Base-by-base conservation (phyloP, 441 rosid species). In the Gossypium trilobum region DNA sequence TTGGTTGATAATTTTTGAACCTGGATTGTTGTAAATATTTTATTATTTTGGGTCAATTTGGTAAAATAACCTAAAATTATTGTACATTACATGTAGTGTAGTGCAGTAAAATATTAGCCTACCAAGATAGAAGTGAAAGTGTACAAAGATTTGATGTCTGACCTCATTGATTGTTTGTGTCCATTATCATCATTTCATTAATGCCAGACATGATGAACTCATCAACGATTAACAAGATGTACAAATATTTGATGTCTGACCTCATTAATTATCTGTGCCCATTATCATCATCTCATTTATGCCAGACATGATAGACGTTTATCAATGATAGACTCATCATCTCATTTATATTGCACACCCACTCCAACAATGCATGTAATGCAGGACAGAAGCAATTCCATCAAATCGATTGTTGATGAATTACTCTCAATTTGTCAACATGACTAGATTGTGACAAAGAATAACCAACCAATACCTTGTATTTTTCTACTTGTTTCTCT, bases 381-480 rank as follows among this genome's bases (percentile, higher is more conserved):
- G 74, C 75, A 57, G 20, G 71, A 68, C 73, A 74, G 19, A 46
- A 50, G 17, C 25, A 52, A 62, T 63, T 48, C 42, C 54, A 44
- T 77, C 68, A 72, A 75, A 72, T 81, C 65, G 69, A 39, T 71
- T 73, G 74, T 73, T 75, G 80, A 64, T 44, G 36, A 81, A 73
- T 81, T 67, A 77, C 84, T 85, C 83, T 80, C 78, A 78, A 81
- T 79, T 75, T 74, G 79, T 76, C 80, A 65, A 72, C 73, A 81
- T 85, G 91, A 87, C 85, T 85, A 83, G 89, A 91, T 81, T 75
- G 74, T 82, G 93, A 88, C 77, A 87, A 77, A 79, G 88, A 83
- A 83, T 63, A 82, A 84, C 96, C 84, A 90, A 85, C 94, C 80
- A 75, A 81, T 82, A 76, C 77, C 83, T 86, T 89, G 95, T 89